Base-by-base conservation (phyloP, 2,329 filamentous ascomycete genomes). In the Cadophora gregata region DNA sequence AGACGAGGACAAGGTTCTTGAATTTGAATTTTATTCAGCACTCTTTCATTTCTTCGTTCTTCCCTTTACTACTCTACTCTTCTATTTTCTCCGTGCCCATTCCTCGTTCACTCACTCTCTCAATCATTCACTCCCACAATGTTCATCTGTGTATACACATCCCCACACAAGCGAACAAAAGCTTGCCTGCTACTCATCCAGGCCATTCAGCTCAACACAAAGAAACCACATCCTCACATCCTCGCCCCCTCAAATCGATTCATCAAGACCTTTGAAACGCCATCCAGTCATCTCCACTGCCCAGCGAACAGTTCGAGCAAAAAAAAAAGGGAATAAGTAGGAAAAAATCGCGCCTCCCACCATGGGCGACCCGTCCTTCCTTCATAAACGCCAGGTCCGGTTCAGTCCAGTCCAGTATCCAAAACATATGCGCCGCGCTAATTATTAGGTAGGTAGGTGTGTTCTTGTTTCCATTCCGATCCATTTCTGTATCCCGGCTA, bases 381-480 rank as follows among this genome's bases (percentile, higher is more conserved):
- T 42, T 21, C n/a, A 24, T 59, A 42, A 64, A 69, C 58, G 31
- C 62, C 64, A 47, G n/a, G 24, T n/a, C 53, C 5, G 66, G 51
- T 31, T 59, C 64, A 36, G 19, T 29, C 27, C 48, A 10, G 21
- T 24, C 55, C 55, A 58, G 31, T 59, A 31, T 61, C 59, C 64
- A 63, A 63, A 68, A 45, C 48, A 68, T 63, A 29, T 65, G 66
- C 68, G 66, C 68, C 66, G 38, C 63, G 66, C 66, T 68, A 70
- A 70, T 67, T 70, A n/a, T n/a, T n/a, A n/a, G n/a, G n/a, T n/a
- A 70, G 47, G 60, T 65, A 61, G 31, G 45, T 53, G 53, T 53
- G 24, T 63, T 36, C 38, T 47, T 38, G 50, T 47, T 45, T 65
- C n/a, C 42, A 14, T 51, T 29, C 25, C 38, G 53, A 16, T 59